Base-by-base conservation (phyloP, 208 protist species). In the Leishmania braziliensis region DNA sequence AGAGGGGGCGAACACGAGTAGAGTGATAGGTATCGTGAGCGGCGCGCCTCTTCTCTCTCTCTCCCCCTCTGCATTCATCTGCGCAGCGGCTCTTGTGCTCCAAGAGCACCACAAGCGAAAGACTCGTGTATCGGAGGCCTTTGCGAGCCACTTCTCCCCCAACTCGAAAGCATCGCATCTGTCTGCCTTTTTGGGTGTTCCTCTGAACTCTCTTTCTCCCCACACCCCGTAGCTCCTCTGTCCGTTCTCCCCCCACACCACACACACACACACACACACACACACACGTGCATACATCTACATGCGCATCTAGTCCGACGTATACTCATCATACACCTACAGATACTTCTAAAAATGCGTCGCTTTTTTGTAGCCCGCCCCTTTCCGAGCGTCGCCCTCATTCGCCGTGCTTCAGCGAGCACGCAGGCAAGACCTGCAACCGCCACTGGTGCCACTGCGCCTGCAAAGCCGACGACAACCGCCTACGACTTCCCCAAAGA, bases 401-500 rank as follows among this genome's bases (percentile, higher is more conserved):
- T 43, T 6, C 62, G 56, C 16, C 70, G 79, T 14, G 66, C 72
- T 12, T 3, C 66, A 50, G 81, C 46, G 60, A 69, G 48, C 74
- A 73, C 62, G 60, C 60, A 78, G 56, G 48, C 78, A 10, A 46
- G 75, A 3, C 43, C 63, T 33, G 63, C 79, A 20, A 8, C 56
- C 18, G 58, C 60, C 20, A 18, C 62, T 66, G 62, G 29, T 46
- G 53, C 75, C 62, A n/a, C 77, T n/a, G 63, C 80, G 23, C 58
- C 39, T n/a, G 76, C 76, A 18, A 85, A 79, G 62, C 10, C 63
- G 6, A 87, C 80, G 10, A 81, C 88, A 46, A 50, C 58, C 18
- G 88, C 85, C 60, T 88, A 88, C 74, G 86, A 92, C 81, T 93
- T 95, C 73, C 86, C 86, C 26, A 84, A 73, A 0, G 80, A 78